Base-by-base conservation (phyloP, 169 alveolate genomes). In the Perkinsus olseni region DNA sequence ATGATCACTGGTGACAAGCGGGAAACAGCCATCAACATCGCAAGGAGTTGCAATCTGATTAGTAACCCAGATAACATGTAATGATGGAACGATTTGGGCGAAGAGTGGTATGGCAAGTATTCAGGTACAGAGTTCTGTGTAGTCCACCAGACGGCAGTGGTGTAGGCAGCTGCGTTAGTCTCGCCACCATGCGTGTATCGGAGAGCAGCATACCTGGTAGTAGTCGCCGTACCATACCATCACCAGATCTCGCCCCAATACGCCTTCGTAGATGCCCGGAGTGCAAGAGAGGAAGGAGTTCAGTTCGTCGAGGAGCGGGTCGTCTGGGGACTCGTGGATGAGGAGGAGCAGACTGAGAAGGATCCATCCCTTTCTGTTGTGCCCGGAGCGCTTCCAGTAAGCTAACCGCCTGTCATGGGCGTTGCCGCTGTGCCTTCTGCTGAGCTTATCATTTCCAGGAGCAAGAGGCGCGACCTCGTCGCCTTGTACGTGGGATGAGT, bases 1-100 rank as follows among this genome's bases (percentile, higher is more conserved):
- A 99, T 99, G 39, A 94, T 99, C 74, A 99, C 99, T 6, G 99
- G 99, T 24, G 99, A 99, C 96, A 99, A 99, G 96, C 93, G 98
- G 95, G 99, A 98, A 93, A 99, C 99, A 3, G 99, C 99, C 20
- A 95, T 98, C 91, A 97, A 97, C 94, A 98, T 98, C 8, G 99
- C 98, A 0, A 96, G 37, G 82, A 62, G 82, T 24, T 62, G 82
- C 82, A 62, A 62, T 62, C 82, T 62, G 36, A 24, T 62, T 8
- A 62, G 82, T 62, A 28, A 24, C 82, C 82, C 82, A 3, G 31
- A 62, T 3, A 62, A 62, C 31, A 62, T 62, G 82, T 62, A 62
- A 13, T 13, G 28, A 24, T 3, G 82, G 82, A 4, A 28, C 10
- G 82, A 62, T 62, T 62, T 62, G 82, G 10, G 37, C 37, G 82